A percentile compares a stretch with the other conserved stretches of the same genome.
Conservation (phyloP, 2,329 filamentous ascomycete genomes). For the Stachybotrys echinatus region DNA sequence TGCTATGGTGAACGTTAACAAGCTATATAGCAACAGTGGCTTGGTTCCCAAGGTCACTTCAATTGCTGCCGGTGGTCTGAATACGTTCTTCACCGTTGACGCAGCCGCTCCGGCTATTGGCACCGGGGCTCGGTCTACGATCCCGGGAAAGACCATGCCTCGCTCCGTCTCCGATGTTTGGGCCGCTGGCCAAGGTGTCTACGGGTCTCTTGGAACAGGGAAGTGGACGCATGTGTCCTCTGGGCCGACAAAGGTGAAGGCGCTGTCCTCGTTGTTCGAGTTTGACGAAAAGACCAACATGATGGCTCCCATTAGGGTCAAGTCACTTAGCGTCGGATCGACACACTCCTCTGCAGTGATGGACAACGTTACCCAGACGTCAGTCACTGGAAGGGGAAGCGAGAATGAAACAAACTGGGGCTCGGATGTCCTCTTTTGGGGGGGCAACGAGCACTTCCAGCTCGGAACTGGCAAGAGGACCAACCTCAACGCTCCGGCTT, state of each 20-base stretch:
- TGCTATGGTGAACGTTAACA: slow-evolving; percentile 62
- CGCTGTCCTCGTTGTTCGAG: slow-evolving; percentile 78
- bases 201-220: slow-evolving; percentile 76
- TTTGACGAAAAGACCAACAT: slow-evolving; percentile 70
- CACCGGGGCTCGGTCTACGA: slow-evolving; percentile 11
- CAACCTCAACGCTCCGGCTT: slow-evolving; percentile 69
- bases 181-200: slow-evolving; percentile 81
- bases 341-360: slow-evolving; percentile 81
- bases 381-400: slow-evolving; percentile 42
- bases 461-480: slow-evolving; percentile 85
- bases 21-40: slow-evolving; percentile 64
- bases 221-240: slow-evolving; percentile 84
- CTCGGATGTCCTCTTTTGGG: slow-evolving; percentile 87
- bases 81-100: slow-evolving; percentile 84
- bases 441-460: slow-evolving; percentile 90
- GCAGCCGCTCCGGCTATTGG: slow-evolving; percentile 45
- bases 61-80: slow-evolving; percentile 80
- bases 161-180: slow-evolving; percentile 59
- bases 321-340: slow-evolving; percentile 66
- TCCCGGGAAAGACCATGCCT: slow-evolving; percentile 26
- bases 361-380: slow-evolving; percentile 70
- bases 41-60: slow-evolving; percentile 64
- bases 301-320: slow-evolving; percentile 72
- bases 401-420: slow-evolving; percentile 81
- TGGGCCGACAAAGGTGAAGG: slow-evolving; percentile 73